Percentiles rank a stretch among this genome's conserved stretches.
phyloP scores from a whole-genome alignment of 2,329 filamentous ascomycete species.

The Huntiella omanensis region DNA sequence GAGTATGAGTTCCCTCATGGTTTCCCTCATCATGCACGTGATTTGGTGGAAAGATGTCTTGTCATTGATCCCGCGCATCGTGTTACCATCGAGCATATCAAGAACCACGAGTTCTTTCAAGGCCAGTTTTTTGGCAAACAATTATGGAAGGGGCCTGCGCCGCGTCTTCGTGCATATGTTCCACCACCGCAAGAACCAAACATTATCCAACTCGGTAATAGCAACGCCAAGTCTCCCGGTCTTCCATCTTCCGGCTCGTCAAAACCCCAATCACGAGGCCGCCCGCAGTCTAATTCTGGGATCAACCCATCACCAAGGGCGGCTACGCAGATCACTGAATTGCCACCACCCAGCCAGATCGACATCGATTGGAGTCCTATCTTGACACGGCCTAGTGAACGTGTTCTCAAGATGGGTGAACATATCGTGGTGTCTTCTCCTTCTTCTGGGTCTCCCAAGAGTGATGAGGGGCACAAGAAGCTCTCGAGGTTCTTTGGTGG shows the following conservation, averaged over 20 bases:
- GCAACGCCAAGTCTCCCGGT: not conserved
- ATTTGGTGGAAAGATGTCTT: slow-evolving; percentile 75
- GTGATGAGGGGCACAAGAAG: slow-evolving; percentile 63
- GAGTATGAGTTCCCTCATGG: slow-evolving; percentile 86
- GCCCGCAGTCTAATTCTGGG: not conserved
- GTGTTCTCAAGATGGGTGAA: slow-evolving; percentile 87
- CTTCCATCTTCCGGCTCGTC: not conserved
- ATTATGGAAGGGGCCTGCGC: slow-evolving; percentile 80
- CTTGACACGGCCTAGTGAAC: slow-evolving; percentile 73
- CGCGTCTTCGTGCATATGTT: slow-evolving; percentile 66
- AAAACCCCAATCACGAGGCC: slow-evolving; percentile 1
- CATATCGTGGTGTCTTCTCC: slow-evolving; percentile 67
- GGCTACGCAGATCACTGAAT: slow-evolving; percentile 52
- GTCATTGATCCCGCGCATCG: slow-evolving; percentile 74
- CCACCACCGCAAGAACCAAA: slow-evolving; percentile 57
- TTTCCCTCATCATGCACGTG: slow-evolving; percentile 70
- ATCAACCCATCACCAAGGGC: not conserved
- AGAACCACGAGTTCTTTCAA: slow-evolving; percentile 89
- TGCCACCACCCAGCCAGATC: slow-evolving; percentile 87
- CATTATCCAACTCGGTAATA: slow-evolving; percentile 42
- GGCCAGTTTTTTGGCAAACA: slow-evolving; percentile 67
- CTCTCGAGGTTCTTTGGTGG: slow-evolving; percentile 87
- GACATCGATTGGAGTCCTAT: slow-evolving; percentile 99
- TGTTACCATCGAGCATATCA: slow-evolving; percentile 86
- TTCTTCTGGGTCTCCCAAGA: slow-evolving; percentile 52